Base-by-base conservation (phyloP, 805 yeast species). In the Nakazawaea populi region DNA sequence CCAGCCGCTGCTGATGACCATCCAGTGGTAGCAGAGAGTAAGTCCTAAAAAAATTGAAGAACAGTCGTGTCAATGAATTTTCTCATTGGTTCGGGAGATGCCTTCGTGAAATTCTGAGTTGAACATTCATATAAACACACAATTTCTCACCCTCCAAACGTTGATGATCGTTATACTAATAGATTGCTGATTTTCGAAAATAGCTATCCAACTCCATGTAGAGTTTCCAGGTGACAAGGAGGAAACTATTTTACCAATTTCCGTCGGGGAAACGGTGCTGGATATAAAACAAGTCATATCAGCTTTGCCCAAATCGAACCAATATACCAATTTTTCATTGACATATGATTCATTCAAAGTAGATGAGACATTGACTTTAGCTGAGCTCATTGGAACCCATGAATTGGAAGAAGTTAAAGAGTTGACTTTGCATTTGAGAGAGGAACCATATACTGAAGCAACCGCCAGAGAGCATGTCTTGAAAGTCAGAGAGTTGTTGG, bases 381-480 rank as follows among this genome's bases (percentile, higher is more conserved):
- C 51, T 18, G 69, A 73, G 28, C 51, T 65, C n/a, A 60, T 70
- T 36, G 56, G 54, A 7, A 59, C 27, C 56, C 63, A 24, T 55
- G 58, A 30, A 59, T 62, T 47, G 40, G 61, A 59, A 6, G 63
- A 61, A 4, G 52, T 62, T 8, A 60, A 60, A 14, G 60, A 60
- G 27, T 58, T 80, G n/a, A 55, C 62, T 1, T 62, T 87, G 46
- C 66, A 63, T 14, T 63, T 87, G 54, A 73, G 67, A 38, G 79
- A 79, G 51, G 76, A 73, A 48, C 71, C 83, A 1, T 88, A 88
- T 70, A 82, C 75, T 52, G 83, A 79, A 62, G 72, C 76, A 42
- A 70, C 75, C 32, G 83, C 87, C 31, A 70, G 80, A 54, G 78
- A 76, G 30, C 96, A 89, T 64, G 63, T 89, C 41, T 63, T 70